These are phyloP conservation scores for Colletotrichum sp. DNA, from an alignment of 2,329 filamentous ascomycete species.

Conservation along the genomic window DNA sequence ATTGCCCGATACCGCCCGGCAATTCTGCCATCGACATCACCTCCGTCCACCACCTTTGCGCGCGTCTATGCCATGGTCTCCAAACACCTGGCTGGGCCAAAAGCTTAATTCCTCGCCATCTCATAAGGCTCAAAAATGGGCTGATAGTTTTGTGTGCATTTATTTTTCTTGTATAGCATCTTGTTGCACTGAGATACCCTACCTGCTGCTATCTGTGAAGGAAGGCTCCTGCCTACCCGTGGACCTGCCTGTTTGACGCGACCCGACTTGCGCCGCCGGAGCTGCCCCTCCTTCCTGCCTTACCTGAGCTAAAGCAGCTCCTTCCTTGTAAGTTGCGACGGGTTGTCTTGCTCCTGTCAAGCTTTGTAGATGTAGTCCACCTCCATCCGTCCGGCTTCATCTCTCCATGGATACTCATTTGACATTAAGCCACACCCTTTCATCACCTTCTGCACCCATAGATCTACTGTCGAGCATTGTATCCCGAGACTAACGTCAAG, in stretches of 20 bases:
- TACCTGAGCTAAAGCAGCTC: not conserved
- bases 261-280: not conserved
- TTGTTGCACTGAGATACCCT: conserved; percentile 7
- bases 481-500: not conserved
- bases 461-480: not conserved
- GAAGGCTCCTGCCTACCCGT: not conserved
- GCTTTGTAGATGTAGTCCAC: not conserved
- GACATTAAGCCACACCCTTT: not conserved
- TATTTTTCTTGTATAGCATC: not conserved
- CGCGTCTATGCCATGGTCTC: not conserved
- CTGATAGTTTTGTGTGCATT: not conserved
- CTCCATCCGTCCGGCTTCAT: not conserved
- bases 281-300: not conserved
- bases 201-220: not conserved
- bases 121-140: not conserved
- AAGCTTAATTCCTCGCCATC: not conserved
- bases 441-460: not conserved
- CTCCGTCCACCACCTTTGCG: not conserved
- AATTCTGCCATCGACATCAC: not conserved
- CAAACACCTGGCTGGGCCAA: not conserved
- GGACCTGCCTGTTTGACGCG: not conserved
- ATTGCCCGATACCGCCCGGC: not conserved
- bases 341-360: not conserved
- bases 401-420: not conserved
- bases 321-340: not conserved